These are phyloP conservation scores for Pneumocystis carinii DNA, from an alignment of 1,139 yeast species.

Conservation along the genomic window DNA sequence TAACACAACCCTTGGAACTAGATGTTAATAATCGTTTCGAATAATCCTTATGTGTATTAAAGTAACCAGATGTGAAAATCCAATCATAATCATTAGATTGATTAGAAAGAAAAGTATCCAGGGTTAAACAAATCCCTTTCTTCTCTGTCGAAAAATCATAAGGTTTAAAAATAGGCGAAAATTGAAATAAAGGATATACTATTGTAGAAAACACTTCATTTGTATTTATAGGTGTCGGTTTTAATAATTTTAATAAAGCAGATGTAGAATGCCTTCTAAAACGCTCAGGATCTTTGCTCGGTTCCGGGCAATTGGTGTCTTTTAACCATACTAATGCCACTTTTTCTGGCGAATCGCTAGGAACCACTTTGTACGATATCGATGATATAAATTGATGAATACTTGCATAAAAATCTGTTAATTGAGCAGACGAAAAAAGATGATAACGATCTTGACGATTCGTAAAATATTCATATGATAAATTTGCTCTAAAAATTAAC, in stretches of 20 bases:
- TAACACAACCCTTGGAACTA: slow-evolving; percentile 50
- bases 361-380: slow-evolving; percentile 52
- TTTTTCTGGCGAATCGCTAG: slow-evolving; percentile 5
- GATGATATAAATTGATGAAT: slow-evolving; percentile 53
- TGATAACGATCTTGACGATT: slow-evolving; percentile 91
- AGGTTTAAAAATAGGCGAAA: slow-evolving; percentile 57
- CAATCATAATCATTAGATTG: slow-evolving; percentile 49
- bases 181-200: slow-evolving; percentile 87
- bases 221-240: slow-evolving; percentile 9
- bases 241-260: slow-evolving; percentile 5
- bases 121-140: slow-evolving; percentile 29
- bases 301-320: slow-evolving; percentile 41
- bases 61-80: slow-evolving; percentile 94
- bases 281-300: slow-evolving; percentile 41
- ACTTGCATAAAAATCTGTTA: slow-evolving; percentile 58
- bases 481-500: slow-evolving; percentile 40
- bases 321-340: background rate
- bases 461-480: slow-evolving; percentile 84
- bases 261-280: slow-evolving; percentile 50
- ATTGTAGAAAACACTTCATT: slow-evolving; percentile 19
- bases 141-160: slow-evolving; percentile 60
- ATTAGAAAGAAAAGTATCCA: slow-evolving; percentile 33
- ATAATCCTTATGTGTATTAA: slow-evolving; percentile 73
- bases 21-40: slow-evolving; percentile 46
- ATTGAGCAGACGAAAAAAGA: slow-evolving; percentile 39